These are phyloP conservation scores for Trichoderma koningiopsis DNA, from an alignment of 2,329 filamentous ascomycete species.

Conservation along the genomic window DNA sequence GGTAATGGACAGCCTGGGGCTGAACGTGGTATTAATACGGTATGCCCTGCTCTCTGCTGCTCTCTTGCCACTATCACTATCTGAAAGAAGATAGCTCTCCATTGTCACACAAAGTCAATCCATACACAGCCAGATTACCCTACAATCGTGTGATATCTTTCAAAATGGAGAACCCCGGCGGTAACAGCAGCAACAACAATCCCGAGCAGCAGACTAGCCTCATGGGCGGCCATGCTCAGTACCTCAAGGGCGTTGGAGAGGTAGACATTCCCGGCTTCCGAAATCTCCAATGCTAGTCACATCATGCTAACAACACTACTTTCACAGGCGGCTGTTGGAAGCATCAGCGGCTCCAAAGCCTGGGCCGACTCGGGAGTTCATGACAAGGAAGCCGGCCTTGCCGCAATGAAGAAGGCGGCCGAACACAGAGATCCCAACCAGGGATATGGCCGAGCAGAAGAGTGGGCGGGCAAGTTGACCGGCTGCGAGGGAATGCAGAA, in stretches of 20 bases:
- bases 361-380: constrained; percentile 67
- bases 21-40: background rate
- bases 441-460: constrained; percentile 65
- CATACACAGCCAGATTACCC: constrained; percentile 7
- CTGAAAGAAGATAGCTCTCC: background rate
- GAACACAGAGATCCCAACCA: constrained; percentile 57
- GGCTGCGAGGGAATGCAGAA: constrained; percentile 72
- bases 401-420: constrained; percentile 63
- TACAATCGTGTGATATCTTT: background rate
- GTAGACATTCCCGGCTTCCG: constrained; percentile 51
- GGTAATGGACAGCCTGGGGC: background rate
- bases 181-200: constrained; percentile 30
- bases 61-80: background rate
- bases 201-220: constrained; percentile 57
- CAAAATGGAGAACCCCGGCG: constrained; percentile 35
- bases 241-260: constrained; percentile 68
- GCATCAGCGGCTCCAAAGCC: constrained; percentile 60
- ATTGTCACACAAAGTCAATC: background rate
- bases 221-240: constrained; percentile 65
- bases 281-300: too few relatives aligned
- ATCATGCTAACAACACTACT: background rate
- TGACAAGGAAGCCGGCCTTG: constrained; percentile 64
- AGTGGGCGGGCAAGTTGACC: constrained; percentile 62
- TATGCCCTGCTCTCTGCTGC: background rate
- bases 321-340: constrained; percentile 59